phyloP scores from a whole-genome alignment of 1,284 basidiomycete genomes.

The Moesziomyces antarcticus region DNA sequence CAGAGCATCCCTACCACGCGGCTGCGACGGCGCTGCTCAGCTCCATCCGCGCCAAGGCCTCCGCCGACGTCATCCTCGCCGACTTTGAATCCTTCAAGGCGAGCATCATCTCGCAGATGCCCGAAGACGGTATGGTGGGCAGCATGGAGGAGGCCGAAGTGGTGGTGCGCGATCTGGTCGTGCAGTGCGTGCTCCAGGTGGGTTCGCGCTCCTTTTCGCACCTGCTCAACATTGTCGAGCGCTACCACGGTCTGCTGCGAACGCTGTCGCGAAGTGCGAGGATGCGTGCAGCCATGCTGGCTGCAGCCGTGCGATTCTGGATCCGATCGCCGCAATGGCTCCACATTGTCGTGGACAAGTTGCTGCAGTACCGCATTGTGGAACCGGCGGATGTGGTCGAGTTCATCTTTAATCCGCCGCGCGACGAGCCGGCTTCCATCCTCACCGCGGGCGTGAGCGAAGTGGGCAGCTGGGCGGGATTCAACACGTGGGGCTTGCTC shows the following conservation, averaged over 20 bases:
- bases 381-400: constrained; percentile 90
- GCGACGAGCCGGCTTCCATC: constrained; percentile 22
- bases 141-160: constrained; percentile 72
- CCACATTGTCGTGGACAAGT: constrained; percentile 88
- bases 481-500: constrained; percentile 60
- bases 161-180: constrained; percentile 80
- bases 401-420: constrained; percentile 77
- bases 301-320: constrained; percentile 78
- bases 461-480: constrained; percentile 58
- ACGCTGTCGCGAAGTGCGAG: constrained; percentile 74
- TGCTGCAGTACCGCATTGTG: constrained; percentile 97
- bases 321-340: constrained; percentile 72
- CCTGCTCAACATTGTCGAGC: constrained; percentile 95
- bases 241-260: constrained; percentile 87
- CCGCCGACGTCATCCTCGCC: constrained; percentile 79
- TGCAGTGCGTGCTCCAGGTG: constrained; percentile 88
- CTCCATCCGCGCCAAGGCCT: constrained; percentile 79
- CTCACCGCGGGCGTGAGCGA: not conserved
- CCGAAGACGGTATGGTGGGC: constrained; percentile 68
- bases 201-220: constrained; percentile 97
- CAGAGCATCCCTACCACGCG: constrained; percentile 80
- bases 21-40: constrained; percentile 83
- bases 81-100: constrained; percentile 74
- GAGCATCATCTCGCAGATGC: constrained; percentile 34
- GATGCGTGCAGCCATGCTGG: constrained; percentile 72